A percentile compares a stretch with the other conserved stretches of the same genome.
phyloP scores from a whole-genome alignment of 2,329 filamentous ascomycete genomes.

The Colletotrichum sp. region DNA sequence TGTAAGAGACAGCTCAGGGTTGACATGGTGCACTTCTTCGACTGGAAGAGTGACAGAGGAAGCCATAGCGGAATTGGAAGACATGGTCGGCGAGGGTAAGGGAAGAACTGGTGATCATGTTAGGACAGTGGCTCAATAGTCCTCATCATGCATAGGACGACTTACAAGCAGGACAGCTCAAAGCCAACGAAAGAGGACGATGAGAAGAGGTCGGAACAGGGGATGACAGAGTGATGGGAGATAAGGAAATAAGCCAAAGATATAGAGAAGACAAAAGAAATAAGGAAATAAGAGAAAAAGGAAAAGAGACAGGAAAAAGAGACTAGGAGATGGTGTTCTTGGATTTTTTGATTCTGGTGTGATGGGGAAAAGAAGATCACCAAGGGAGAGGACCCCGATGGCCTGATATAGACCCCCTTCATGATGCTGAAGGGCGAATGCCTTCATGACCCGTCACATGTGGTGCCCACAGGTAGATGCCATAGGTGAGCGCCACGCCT shows the following conservation, averaged over 20 bases:
- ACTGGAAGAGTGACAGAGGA: constrained; percentile 7
- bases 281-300: not conserved
- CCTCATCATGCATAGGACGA: not conserved
- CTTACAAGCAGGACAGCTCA: not conserved
- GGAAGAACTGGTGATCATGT: not conserved
- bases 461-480: not conserved
- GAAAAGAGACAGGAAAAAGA: not conserved
- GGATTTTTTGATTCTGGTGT: not conserved
- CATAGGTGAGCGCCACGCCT: not conserved
- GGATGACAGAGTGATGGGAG: not conserved
- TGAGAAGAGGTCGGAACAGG: not conserved
- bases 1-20: not conserved
- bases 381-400: not conserved
- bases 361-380: not conserved
- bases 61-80: not conserved
- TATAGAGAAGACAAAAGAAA: not conserved
- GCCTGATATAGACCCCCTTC: constrained; percentile 4
- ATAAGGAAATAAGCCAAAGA: not conserved
- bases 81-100: not conserved
- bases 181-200: not conserved
- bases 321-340: not conserved
- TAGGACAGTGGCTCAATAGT: not conserved
- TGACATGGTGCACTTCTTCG: not conserved
- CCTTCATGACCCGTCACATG: not conserved
- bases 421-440: not conserved